Base-by-base conservation (phyloP, 495 filamentous ascomycete species). In the Neurospora sp. region DNA sequence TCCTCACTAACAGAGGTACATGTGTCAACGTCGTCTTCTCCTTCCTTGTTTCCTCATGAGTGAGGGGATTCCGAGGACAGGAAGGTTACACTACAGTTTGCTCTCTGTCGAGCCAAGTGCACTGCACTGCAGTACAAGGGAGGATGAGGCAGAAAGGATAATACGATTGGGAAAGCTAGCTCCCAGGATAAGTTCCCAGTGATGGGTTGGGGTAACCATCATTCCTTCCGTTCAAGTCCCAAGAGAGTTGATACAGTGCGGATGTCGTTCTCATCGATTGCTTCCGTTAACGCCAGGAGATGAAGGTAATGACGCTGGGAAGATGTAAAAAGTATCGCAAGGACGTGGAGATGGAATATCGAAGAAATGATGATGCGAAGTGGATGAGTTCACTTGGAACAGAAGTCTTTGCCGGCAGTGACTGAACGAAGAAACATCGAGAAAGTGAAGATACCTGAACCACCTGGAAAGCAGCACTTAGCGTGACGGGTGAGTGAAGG, bases 251-350 rank as follows among this genome's bases (percentile, higher is more conserved):
- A 48, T 48, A 31, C 20, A 59, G 20, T 59, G 48, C 48, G 20
- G 20, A 53, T 53, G 46, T 1, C 10, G 5, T 14, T 22, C 46
- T 2, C 20, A 12, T 53, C 11, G 11, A 12, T 59, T 53, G 10
- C 2, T 12, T 46, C 0, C 8, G 2, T 2, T 12, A 4, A 12
- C 4, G 10, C 20, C 0, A 22, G 2, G 0, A 6, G 10, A 53
- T 53, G 10, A 22, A 0, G 18, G 18, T 1, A n/a, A 3, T 46
- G 18, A 46, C 8, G 42, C 3, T n/a, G 18, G 18, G 8, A 9
- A 46, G 18, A 46, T 8, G 14, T 46, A 3, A 20, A 46, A n/a
- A 9, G 7, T 2, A 18, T n/a, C 0, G 16, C 16, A 46, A 20
- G 7, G 7, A n/a, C 46, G 20, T 20, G 10, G 14, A 4, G 42